Conservation (phyloP, 2,329 filamentous ascomycete genomes). For the Ceratocystis alfenasii region DNA sequence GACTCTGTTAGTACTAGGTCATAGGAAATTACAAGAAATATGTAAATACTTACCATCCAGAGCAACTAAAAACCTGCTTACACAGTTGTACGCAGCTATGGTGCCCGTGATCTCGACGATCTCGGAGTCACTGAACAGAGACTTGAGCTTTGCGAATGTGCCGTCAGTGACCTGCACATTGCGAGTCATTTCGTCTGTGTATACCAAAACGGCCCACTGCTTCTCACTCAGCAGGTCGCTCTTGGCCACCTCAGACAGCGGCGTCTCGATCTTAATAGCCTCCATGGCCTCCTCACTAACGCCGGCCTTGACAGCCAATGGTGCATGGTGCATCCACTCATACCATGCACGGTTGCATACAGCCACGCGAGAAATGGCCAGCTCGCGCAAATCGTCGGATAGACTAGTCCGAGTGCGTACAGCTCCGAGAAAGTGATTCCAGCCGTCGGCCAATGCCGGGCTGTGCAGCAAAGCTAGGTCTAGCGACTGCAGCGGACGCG, state of each 20-base stretch:
- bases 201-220: constrained; percentile 58
- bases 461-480: constrained; percentile 66
- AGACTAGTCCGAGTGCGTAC: constrained; percentile 44
- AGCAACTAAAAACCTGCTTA: constrained; percentile 72
- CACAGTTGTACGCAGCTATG: constrained; percentile 69
- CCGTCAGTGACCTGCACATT: constrained; percentile 56
- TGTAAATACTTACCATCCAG: constrained; percentile 50
- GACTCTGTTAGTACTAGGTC: constrained; percentile 25
- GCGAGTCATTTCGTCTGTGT: constrained; percentile 75
- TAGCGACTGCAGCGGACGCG: constrained; percentile 60
- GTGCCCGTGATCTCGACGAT: constrained; percentile 73
- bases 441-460: constrained; percentile 62
- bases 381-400: constrained; percentile 51
- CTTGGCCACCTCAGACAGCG: constrained; percentile 27
- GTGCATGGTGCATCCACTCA: constrained; percentile 71
- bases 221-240: constrained; percentile 38
- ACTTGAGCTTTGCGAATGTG: constrained; percentile 53
- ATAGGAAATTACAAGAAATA: neutral
- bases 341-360: constrained; percentile 73
- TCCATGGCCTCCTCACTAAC: constrained; percentile 42
- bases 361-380: constrained; percentile 71
- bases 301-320: constrained; percentile 48
- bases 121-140: constrained; percentile 54
- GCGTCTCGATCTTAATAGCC: constrained; percentile 31
- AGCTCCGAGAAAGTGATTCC: constrained; percentile 57